A percentile compares a stretch with the other conserved stretches of the same genome.
These are phyloP conservation scores for Basipetospora sp. DNA, from an alignment of 2,329 filamentous ascomycete species.

Conservation along the genomic window DNA sequence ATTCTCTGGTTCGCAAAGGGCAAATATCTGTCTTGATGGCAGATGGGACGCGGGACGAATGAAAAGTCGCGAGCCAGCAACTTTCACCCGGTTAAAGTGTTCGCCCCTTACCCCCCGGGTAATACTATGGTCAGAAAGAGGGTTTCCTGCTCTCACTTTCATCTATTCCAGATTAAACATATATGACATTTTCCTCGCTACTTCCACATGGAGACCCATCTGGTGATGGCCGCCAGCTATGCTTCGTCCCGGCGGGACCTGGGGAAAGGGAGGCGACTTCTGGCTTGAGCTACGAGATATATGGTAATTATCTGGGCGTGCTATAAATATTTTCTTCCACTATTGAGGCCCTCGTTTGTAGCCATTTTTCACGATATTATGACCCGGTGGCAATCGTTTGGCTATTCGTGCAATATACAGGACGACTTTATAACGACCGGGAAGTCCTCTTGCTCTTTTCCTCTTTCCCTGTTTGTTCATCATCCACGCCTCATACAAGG, in stretches of 20 bases:
- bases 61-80: background rate
- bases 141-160: conserved; percentile 2
- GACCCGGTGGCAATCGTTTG: conserved; percentile 2
- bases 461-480: background rate
- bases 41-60: no score
- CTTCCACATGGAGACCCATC: background rate
- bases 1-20: background rate
- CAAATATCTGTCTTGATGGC: no score
- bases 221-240: background rate
- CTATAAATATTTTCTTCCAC: no score
- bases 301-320: no score
- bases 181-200: conserved; percentile 2
- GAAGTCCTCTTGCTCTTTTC: background rate
- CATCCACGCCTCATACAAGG: no score
- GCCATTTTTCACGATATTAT: background rate
- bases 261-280: no score
- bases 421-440: conserved; percentile 3
- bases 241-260: no score
- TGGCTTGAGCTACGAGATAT: no score
- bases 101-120: background rate
- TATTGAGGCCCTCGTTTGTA: background rate
- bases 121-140: background rate
- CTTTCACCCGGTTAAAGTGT: conserved; percentile 4
- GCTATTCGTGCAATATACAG: background rate
- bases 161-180: conserved; percentile 7